Conservation (phyloP, 805 yeast species). For the Myxozyma vanderwaltii region DNA sequence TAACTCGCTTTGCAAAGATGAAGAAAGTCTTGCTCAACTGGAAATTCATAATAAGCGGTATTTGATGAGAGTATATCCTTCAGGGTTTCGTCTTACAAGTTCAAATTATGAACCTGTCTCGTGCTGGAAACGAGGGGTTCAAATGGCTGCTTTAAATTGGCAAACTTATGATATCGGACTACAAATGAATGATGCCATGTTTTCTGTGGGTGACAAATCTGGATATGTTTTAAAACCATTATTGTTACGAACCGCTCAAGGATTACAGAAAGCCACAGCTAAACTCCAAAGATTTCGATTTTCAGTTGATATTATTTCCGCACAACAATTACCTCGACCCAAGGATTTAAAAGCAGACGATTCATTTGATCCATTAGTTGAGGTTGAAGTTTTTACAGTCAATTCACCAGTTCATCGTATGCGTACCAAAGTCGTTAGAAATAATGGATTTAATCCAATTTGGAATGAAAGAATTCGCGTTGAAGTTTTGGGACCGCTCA, state of each 20-base stretch:
- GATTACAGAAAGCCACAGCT: background rate
- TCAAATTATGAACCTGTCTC: constrained; percentile 76
- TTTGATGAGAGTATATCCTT: constrained; percentile 85
- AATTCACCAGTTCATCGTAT: constrained; percentile 4
- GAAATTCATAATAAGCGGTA: constrained; percentile 75
- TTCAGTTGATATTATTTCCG: constrained; percentile 60
- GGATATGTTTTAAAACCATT: constrained; percentile 84
- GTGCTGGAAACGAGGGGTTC: constrained; percentile 85
- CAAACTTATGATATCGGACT: constrained; percentile 61
- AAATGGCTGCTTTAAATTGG: constrained; percentile 83
- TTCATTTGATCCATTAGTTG: constrained; percentile 61
- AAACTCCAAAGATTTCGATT: background rate
- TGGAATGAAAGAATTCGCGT: constrained; percentile 68
- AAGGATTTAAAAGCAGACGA: constrained; percentile 51
- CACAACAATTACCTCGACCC: constrained; percentile 80
- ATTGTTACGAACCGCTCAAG: constrained; percentile 39
- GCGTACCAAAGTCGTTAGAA: constrained; percentile 47
- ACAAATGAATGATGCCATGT: constrained; percentile 82
- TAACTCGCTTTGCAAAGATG: constrained; percentile 64
- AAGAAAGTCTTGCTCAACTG: constrained; percentile 55
- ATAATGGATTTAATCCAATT: constrained; percentile 84
- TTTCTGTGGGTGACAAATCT: constrained; percentile 56
- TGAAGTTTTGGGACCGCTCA: constrained; percentile 40
- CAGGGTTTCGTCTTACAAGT: constrained; percentile 72
- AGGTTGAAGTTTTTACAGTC: constrained; percentile 51